phyloP scores from a whole-genome alignment of 345 rosid genomes.

The Angophora floribunda region DNA sequence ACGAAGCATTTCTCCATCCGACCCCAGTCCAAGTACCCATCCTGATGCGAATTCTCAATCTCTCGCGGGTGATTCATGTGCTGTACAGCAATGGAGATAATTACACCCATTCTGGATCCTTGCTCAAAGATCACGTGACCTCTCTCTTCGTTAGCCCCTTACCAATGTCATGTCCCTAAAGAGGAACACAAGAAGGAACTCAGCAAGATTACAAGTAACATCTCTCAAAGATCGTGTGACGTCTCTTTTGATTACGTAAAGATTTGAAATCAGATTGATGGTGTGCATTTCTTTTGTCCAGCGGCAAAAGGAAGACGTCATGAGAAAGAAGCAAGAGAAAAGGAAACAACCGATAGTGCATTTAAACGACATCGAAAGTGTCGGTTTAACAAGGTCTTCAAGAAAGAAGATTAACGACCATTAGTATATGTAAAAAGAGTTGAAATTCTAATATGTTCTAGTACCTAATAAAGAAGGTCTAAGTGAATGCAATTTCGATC shows the following conservation, averaged over 20 bases:
- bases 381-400: not conserved
- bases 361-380: not conserved
- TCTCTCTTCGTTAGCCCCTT: not conserved
- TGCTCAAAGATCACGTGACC: not conserved
- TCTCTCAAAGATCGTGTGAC: not conserved
- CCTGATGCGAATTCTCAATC: not conserved
- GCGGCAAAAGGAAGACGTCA: not conserved
- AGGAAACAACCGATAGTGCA: too few relatives aligned
- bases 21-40: not conserved
- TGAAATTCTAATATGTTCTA: not conserved
- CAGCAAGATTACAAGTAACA: not conserved
- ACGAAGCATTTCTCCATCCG: not conserved
- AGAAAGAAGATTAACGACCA: not conserved
- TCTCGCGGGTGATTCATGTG: not conserved
- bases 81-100: not conserved
- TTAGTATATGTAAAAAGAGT: not conserved
- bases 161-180: not conserved
- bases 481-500: too few relatives aligned
- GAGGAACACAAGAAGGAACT: not conserved
- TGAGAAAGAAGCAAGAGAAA: too few relatives aligned
- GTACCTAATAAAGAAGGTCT: not conserved
- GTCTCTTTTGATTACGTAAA: not conserved
- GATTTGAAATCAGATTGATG: not conserved
- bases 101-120: not conserved
- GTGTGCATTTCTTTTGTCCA: not conserved